These are phyloP conservation scores for Metschnikowia kunwiensis DNA, from an alignment of 805 yeast genomes.

Conservation along the genomic window DNA sequence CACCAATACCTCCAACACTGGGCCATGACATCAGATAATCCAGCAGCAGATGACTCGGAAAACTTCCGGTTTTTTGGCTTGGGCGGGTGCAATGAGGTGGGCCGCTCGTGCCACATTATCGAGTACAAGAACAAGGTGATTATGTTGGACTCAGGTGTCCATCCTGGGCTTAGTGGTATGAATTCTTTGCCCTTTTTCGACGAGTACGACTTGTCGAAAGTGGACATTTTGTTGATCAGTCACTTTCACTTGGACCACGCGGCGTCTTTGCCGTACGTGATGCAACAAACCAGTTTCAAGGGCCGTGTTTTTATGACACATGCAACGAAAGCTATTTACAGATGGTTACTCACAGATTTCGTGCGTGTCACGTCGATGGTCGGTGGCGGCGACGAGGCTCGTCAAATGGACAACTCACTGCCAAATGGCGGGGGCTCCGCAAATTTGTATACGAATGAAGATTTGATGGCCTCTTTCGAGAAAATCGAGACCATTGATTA, in stretches of 20 bases:
- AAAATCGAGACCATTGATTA: constrained; percentile 90
- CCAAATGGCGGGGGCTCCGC: constrained; percentile 27
- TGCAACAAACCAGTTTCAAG: constrained; percentile 92
- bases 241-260: constrained; percentile 98
- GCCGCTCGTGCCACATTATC: constrained; percentile 90
- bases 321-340: constrained; percentile 95
- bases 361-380: constrained; percentile 78
- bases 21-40: constrained; percentile 15
- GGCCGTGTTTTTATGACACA: constrained; percentile 99
- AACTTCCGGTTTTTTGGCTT: constrained; percentile 71
- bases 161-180: constrained; percentile 89
- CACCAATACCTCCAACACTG: no score
- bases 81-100: constrained; percentile 99
- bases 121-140: constrained; percentile 91
- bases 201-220: constrained; percentile 84
- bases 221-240: constrained; percentile 82
- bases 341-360: constrained; percentile 93
- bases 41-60: constrained; percentile 31
- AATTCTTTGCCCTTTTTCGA: constrained; percentile 94
- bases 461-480: constrained; percentile 81
- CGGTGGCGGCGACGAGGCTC: constrained; percentile 37
- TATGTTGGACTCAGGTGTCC: constrained; percentile 98
- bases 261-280: constrained; percentile 94
- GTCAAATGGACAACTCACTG: constrained; percentile 13
- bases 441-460: constrained; percentile 84